These are phyloP conservation scores for Wallacemonas collosoma DNA, from an alignment of 208 protist species.

Conservation along the genomic window DNA sequence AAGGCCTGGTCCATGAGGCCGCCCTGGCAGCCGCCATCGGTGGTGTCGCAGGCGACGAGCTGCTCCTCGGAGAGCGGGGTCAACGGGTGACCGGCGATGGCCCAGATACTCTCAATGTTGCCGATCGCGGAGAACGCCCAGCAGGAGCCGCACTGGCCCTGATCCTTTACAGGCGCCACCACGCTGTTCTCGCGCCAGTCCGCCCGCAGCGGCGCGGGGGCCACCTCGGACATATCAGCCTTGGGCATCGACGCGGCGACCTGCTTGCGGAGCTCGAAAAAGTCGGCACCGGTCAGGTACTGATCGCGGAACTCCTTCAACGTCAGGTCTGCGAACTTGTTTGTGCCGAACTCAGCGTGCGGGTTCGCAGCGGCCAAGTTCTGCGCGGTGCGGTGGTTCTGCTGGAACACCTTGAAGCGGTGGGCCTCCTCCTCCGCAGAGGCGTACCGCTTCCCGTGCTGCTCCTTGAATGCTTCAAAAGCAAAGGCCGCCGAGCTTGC, in stretches of 20 bases:
- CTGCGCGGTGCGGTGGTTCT: slow-evolving; percentile 53
- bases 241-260: slow-evolving; percentile 6
- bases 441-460: slow-evolving; percentile 67
- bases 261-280: slow-evolving; percentile 13
- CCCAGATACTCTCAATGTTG: slow-evolving; percentile 86
- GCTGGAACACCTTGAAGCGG: slow-evolving; percentile 55
- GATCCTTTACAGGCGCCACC: slow-evolving; percentile 95
- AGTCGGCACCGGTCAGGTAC: slow-evolving; percentile 34
- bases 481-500: slow-evolving; percentile 18
- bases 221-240: not conserved
- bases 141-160: slow-evolving; percentile 96
- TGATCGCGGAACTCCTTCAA: slow-evolving; percentile 45
- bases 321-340: slow-evolving; percentile 56
- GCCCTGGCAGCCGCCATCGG: slow-evolving; percentile 89
- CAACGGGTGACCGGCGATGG: slow-evolving; percentile 54
- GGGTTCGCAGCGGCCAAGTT: slow-evolving; percentile 50
- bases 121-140: slow-evolving; percentile 96
- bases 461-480: slow-evolving; percentile 76
- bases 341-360: slow-evolving; percentile 52
- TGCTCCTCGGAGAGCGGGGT: slow-evolving; percentile 92
- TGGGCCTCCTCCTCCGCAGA: slow-evolving; percentile 46
- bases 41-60: slow-evolving; percentile 93
- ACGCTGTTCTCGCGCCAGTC: slow-evolving; percentile 90
- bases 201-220: not conserved
- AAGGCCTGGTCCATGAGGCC: slow-evolving; percentile 90